Percentiles rank a stretch among this genome's conserved stretches.
Evolutionary conservation across 1,139 yeast species (phyloP).

Genomic region (Hyphopichia khmerensis): DNA sequence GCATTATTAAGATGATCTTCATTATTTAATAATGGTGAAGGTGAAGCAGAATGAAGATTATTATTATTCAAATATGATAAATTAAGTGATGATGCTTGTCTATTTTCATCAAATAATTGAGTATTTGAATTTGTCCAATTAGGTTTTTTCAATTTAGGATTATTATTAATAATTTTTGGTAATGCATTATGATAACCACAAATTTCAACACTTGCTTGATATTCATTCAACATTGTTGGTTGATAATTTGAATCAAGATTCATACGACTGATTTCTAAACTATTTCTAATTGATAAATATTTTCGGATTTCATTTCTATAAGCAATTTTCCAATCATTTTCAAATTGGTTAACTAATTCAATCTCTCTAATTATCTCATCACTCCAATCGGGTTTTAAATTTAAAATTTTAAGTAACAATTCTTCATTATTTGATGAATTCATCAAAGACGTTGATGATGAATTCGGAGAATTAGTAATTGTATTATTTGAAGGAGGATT

Average conservation of each 20-base stretch:
- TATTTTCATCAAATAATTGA: neutral
- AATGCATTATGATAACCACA: constrained; percentile 41
- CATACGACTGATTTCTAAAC: constrained; percentile 30
- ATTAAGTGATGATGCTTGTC: no score
- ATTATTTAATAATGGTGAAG: neutral
- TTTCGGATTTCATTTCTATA: constrained; percentile 32
- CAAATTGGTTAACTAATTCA: constrained; percentile 26
- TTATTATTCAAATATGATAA: neutral
- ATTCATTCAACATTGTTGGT: constrained; percentile 35
- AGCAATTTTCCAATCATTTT: constrained; percentile 33
- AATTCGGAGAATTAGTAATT: neutral
- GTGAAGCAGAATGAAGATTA: neutral
- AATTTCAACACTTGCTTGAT: constrained; percentile 42
- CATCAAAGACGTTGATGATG: constrained; percentile 6
- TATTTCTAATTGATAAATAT: constrained; percentile 30
- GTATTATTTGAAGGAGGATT: constrained; percentile 2
- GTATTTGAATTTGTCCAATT: neutral
- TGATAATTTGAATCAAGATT: constrained; percentile 28
- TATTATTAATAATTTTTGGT: constrained; percentile 20
- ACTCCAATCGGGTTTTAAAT: constrained; percentile 36
- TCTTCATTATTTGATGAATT: constrained; percentile 13
- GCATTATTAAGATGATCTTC: neutral
- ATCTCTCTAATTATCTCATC: constrained; percentile 32
- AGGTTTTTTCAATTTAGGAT: neutral
- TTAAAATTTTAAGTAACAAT: constrained; percentile 23